Evolutionary conservation across 140 eudicot genomes (phyloP), one percentile per base, ranked within the genome.

Genomic region (Flaveria floridana): DNA sequence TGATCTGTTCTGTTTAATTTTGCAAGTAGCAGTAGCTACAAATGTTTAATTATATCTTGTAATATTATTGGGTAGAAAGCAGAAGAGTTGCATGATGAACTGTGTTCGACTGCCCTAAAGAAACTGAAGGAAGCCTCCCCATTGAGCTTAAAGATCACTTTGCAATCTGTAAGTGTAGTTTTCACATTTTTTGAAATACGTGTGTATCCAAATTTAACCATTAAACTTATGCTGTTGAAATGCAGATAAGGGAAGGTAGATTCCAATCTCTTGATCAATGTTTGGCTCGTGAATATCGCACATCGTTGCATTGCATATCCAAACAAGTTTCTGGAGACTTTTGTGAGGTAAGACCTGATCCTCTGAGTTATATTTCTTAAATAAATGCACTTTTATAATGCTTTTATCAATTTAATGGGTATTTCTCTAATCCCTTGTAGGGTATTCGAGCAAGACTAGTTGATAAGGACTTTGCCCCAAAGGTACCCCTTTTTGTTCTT

Each of bases 401-500:
- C 46, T 2, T 37, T 51, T 26, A 28, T 62, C 46, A 11, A 47
- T 57, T 39, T 39, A 41, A 53, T 41, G 5, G 23, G 28, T 48
- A 42, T 42, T 37, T 51, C 18, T 23, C 2, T 34, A 42, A 6
- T 39, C 58, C 21, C 57, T 30, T 44, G 7, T 75, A 92, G 98
- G 98, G 98, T 66, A 85, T 92, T 72, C 95, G 98, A 57, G 95
- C 98, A 73, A 82, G 91, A 82, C 84, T 92, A 72, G 86, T 92
- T 57, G 96, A 92, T 79, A 89, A 92, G 76, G 98, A 92, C 83
- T 92, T 86, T 73, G 83, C 96, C 73, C 98, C 98, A 14, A 92
- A 87, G 95, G 98, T 92, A 84, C n/a, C 23, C 62, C 42, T 21
- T 21, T 42, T 6, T 71, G 30, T 51, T 62, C 72, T 69, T 30